phyloP scores from a whole-genome alignment of 805 yeast genomes.

The Lipomyces kockii region DNA sequence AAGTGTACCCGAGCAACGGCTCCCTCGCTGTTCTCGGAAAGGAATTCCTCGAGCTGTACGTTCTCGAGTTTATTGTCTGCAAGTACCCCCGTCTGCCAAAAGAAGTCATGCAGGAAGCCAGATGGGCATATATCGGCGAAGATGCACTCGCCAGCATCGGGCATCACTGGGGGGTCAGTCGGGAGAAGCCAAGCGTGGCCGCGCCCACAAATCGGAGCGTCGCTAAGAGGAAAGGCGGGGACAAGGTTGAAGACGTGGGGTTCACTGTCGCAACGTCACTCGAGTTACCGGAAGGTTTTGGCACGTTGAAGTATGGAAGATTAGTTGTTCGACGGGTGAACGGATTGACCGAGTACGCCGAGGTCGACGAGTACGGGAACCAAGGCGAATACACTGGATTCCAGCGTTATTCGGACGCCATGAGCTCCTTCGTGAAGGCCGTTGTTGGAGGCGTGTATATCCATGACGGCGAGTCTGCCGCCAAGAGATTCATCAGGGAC shows the following conservation, averaged over 20 bases:
- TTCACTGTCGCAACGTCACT: slow-evolving; percentile 68
- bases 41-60: slow-evolving; percentile 73
- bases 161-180: slow-evolving; percentile 84
- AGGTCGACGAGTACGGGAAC: slow-evolving; percentile 44
- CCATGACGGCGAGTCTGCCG: slow-evolving; percentile 65
- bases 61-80: slow-evolving; percentile 70
- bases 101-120: slow-evolving; percentile 72
- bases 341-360: slow-evolving; percentile 55
- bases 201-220: not conserved
- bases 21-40: slow-evolving; percentile 85
- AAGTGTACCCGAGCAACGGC: slow-evolving; percentile 67
- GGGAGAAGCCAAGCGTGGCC: slow-evolving; percentile 56
- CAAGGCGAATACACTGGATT: not conserved
- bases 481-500: slow-evolving; percentile 69
- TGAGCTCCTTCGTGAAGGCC: slow-evolving; percentile 77
- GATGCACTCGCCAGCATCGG: slow-evolving; percentile 70
- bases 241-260: not conserved
- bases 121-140: slow-evolving; percentile 74
- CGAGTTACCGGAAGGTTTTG: slow-evolving; percentile 72
- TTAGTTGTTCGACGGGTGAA: slow-evolving; percentile 27
- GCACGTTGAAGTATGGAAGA: slow-evolving; percentile 46
- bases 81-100: slow-evolving; percentile 91
- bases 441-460: slow-evolving; percentile 82
- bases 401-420: slow-evolving; percentile 43
- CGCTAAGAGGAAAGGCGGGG: slow-evolving; percentile 16